A percentile compares a stretch with the other conserved stretches of the same genome.
Conservation (phyloP, 2,329 filamentous ascomycete genomes). For the Raffaelea ambrosiae region DNA sequence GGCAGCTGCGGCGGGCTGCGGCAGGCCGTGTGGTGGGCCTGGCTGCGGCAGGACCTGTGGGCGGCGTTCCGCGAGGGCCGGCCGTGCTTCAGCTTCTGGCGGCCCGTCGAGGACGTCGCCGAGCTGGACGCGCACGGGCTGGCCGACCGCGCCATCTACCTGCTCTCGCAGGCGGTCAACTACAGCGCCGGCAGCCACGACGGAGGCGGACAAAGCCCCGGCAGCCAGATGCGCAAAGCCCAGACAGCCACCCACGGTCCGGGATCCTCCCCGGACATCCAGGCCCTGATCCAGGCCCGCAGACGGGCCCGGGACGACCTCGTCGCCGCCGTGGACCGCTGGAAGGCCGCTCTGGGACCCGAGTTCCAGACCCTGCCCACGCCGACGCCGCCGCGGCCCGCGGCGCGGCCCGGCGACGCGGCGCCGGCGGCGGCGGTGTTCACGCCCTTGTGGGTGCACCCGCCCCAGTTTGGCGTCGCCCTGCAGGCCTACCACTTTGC, state of each 20-base stretch:
- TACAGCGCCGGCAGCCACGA: no score
- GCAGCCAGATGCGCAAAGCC: background rate
- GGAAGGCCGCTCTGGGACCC: conserved; percentile 23
- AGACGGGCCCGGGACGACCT: conserved; percentile 12
- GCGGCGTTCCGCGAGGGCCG: conserved; percentile 52
- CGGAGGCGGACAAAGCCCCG: conserved; percentile 4
- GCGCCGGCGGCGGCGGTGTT: conserved; percentile 18
- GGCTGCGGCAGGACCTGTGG: conserved; percentile 59
- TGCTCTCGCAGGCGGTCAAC: conserved; percentile 44
- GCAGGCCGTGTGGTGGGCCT: conserved; percentile 56
- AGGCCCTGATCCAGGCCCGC: background rate
- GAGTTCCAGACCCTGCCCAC: conserved; percentile 32
- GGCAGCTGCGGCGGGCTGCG: conserved; percentile 48
- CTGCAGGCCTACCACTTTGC: conserved; percentile 45
- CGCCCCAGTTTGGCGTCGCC: conserved; percentile 35
- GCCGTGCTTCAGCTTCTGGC: conserved; percentile 49
- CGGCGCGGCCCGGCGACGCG: background rate
- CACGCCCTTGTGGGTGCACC: conserved; percentile 42
- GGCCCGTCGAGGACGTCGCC: conserved; percentile 32
- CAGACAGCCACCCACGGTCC: no score
- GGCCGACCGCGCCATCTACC: conserved; percentile 38
- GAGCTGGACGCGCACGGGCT: conserved; percentile 39
- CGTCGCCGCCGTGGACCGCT: conserved; percentile 16
- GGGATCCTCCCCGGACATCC: background rate
- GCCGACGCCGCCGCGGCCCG: background rate